phyloP scores from a whole-genome alignment of 441 rosid species.

The Brassica hybrid region DNA sequence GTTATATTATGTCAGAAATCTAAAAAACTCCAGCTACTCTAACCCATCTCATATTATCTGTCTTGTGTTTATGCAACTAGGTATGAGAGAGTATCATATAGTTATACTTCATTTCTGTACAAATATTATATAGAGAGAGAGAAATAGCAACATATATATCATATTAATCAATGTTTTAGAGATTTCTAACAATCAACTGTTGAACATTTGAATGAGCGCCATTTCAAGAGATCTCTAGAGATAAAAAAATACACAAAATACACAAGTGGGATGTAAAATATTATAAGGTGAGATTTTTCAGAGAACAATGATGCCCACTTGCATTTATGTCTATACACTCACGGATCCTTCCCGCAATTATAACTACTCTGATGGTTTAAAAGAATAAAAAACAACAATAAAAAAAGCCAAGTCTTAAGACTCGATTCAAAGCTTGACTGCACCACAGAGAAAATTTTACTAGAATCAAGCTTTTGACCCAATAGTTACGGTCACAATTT shows the following conservation, averaged over 20 bases:
- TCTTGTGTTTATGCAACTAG: conserved; percentile 27
- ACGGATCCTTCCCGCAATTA: conserved; percentile 29
- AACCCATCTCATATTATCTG: too few species aligned
- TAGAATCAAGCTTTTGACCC: conserved; percentile 20
- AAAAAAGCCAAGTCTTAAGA: conserved; percentile 33
- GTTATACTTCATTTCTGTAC: conserved; percentile 16
- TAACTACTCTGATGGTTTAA: conserved; percentile 22
- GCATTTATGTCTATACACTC: conserved; percentile 32
- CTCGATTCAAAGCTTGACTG: conserved; percentile 2
- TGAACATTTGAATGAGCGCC: background rate
- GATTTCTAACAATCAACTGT: conserved; percentile 9
- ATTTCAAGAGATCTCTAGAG: conserved; percentile 32
- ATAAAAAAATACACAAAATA: conserved; percentile 23
- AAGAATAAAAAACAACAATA: conserved; percentile 12
- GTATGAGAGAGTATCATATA: conserved; percentile 2
- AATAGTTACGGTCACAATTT: conserved; percentile 19
- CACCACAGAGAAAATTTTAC: conserved; percentile 4
- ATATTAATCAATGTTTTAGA: background rate
- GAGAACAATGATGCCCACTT: conserved; percentile 38
- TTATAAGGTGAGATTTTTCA: conserved; percentile 11
- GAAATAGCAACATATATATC: conserved; percentile 2
- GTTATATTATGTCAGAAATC: background rate
- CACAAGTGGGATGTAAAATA: conserved; percentile 42
- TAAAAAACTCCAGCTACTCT: too few species aligned
- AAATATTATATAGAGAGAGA: background rate